Conservation (phyloP, 148 eudicot genomes). For the Arctostaphylos glauca region DNA sequence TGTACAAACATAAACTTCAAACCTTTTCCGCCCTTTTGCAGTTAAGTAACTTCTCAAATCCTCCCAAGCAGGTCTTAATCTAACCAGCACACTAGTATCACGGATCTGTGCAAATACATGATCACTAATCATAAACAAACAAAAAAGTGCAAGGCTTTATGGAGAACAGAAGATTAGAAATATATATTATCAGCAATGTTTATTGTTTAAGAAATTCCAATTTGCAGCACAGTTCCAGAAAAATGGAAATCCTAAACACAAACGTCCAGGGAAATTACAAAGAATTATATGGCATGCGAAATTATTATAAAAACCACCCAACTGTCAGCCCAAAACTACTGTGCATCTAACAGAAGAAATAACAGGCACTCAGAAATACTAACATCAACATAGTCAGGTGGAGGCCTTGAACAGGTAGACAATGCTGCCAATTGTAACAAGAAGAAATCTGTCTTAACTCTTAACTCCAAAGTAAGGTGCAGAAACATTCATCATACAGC, state of each 20-base stretch:
- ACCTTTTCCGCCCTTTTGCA: constrained; percentile 88
- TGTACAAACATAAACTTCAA: constrained; percentile 97
- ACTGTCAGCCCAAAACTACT: background rate
- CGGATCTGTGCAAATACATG: constrained; percentile 56
- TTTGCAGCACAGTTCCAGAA: background rate
- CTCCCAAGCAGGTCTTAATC: constrained; percentile 98
- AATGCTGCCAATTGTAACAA: background rate
- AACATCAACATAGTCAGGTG: background rate
- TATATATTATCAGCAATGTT: background rate
- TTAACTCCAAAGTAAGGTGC: background rate
- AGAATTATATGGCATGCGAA: background rate
- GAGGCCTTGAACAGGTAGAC: background rate
- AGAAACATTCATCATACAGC: background rate
- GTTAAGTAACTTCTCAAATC: constrained; percentile 81
- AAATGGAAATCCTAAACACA: background rate
- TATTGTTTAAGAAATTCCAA: background rate
- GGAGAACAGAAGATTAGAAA: background rate
- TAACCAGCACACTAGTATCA: constrained; percentile 96
- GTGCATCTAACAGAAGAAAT: background rate
- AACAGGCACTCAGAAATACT: background rate
- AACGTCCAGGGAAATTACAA: background rate
- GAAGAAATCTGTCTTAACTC: background rate
- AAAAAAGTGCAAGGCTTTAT: background rate
- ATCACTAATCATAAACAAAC: constrained; percentile 7
- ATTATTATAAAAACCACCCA: background rate